Base-by-base conservation (phyloP, 768 basidiomycete genomes). In the Lentinula sp. region DNA sequence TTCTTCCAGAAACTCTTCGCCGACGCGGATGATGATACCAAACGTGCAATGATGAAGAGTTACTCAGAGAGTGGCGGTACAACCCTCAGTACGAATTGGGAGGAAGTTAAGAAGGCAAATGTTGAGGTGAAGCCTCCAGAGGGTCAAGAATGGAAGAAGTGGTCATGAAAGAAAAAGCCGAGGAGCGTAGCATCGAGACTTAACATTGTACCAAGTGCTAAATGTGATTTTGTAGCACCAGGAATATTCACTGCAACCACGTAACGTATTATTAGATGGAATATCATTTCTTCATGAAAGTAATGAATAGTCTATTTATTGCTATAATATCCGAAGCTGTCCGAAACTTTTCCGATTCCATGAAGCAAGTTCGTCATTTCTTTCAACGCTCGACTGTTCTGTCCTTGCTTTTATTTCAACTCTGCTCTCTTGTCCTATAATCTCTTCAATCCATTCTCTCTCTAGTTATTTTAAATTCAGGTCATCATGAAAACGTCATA, bases 41-140 rank as follows among this genome's bases (percentile, higher is more conserved):
- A 80, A 67, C 83, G 87, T 40, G 97, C 97, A 3, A 99, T 99
- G 95, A 86, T 98, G 87, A 99, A 99, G 82, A 95, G 93, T 70
- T 98, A 92, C 72, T 80, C 82, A 62, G 96, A 99, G 78, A 93
- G 91, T 65, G 94, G 94, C 6, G 97, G 97, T 7, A 99, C 97
- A 8, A 89, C 93, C 0, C 78, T 99, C 43, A 95, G 92, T 75
- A 99, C 96, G 0, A 93, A 97, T 71, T 99, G 96, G 96, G 85
- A 84, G 4, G 92, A 94, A 64, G 93, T 99, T 15, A 76, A 72
- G 63, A 89, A 89, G 76, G 78, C 61, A 7, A 77, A 73, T 62
- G 87, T 92, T 2, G 84, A 88, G 37, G 87, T 94, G 39, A 87
- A 89, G 70, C 92, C 95, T 1, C 95, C 95, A 50, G 67, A 84